Percentiles rank a stretch among this genome's conserved stretches.
phyloP scores from a whole-genome alignment of 495 filamentous ascomycete species.

The Lasiosphaeria hispida region DNA sequence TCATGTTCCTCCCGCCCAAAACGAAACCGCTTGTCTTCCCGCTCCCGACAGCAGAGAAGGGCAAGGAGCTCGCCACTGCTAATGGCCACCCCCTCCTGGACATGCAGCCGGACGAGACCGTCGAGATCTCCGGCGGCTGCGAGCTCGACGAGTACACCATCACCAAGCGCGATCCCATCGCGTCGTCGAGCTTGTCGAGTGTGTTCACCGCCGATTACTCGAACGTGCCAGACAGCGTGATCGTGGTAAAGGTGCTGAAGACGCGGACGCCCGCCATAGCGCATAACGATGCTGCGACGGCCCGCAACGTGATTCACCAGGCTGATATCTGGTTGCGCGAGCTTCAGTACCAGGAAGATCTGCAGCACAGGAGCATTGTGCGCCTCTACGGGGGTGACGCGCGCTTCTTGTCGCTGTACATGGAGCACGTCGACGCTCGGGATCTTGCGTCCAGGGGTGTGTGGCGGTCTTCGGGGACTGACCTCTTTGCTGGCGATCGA shows the following conservation, averaged over 20 bases:
- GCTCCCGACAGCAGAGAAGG: conserved; percentile 36
- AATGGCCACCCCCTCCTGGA: conserved; percentile 47
- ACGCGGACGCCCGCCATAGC: conserved; percentile 35
- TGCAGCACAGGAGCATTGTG: conserved; percentile 49
- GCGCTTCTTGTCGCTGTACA: conserved; percentile 48
- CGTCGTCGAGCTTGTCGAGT: conserved; percentile 42
- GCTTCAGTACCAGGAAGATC: conserved; percentile 44
- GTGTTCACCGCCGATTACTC: conserved; percentile 51
- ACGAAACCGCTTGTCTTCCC: conserved; percentile 43
- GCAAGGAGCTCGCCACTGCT: conserved; percentile 41
- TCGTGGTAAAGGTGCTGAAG: conserved; percentile 52
- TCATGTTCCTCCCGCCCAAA: conserved; percentile 45
- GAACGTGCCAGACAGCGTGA: conserved; percentile 40
- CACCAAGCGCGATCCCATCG: conserved; percentile 46
- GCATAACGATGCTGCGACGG: conserved; percentile 35
- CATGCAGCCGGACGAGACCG: conserved; percentile 40
- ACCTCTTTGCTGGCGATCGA: conserved; percentile 41
- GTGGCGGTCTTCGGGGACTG: conserved; percentile 39
- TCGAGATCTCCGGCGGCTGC: conserved; percentile 38
- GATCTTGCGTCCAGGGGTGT: conserved; percentile 40
- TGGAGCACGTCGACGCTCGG: conserved; percentile 50
- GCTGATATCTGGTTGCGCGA: conserved; percentile 52
- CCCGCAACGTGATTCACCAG: conserved; percentile 47
- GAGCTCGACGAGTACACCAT: conserved; percentile 46
- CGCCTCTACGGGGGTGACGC: conserved; percentile 48